These are phyloP conservation scores for Termitomyces bulborhizus DNA, from an alignment of 768 basidiomycete species.

Conservation along the genomic window DNA sequence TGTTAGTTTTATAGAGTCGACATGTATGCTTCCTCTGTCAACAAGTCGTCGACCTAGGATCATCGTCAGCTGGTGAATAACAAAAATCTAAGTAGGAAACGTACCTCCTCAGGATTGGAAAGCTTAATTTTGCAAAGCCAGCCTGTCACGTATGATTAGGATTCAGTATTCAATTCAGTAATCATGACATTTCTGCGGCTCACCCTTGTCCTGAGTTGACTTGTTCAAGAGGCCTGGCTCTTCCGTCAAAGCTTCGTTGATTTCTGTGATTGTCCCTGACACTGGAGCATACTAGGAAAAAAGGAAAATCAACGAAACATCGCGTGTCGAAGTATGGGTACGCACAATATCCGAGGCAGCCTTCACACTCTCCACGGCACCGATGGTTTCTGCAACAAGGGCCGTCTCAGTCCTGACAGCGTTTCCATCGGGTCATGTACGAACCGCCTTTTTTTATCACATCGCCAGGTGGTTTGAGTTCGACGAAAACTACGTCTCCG, in stretches of 20 bases:
- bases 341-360: slow-evolving; percentile 89
- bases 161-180: neutral
- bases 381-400: slow-evolving; percentile 59
- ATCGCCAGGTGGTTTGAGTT: slow-evolving; percentile 65
- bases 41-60: slow-evolving; percentile 59
- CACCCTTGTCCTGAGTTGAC: slow-evolving; percentile 78
- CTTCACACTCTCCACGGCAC: slow-evolving; percentile 94
- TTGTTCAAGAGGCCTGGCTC: slow-evolving; percentile 86
- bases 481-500: slow-evolving; percentile 97
- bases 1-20: slow-evolving; percentile 27
- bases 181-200: slow-evolving; percentile 11
- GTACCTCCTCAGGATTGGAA: slow-evolving; percentile 70
- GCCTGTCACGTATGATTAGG: slow-evolving; percentile 41
- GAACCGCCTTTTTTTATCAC: slow-evolving; percentile 68
- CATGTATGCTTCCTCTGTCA: slow-evolving; percentile 74
- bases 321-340: slow-evolving; percentile 4
- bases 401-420: neutral
- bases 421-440: slow-evolving; percentile 18
- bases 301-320: slow-evolving; percentile 8
- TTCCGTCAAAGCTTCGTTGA: slow-evolving; percentile 64
- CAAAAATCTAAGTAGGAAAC: slow-evolving; percentile 8
- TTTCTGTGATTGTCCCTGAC: slow-evolving; percentile 73
- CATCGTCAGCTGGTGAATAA: slow-evolving; percentile 1
- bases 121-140: slow-evolving; percentile 96
- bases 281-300: slow-evolving; percentile 79